Conservation (phyloP, 225 moss, liverwort and hornwort species). For the Physcomitrium patens region DNA sequence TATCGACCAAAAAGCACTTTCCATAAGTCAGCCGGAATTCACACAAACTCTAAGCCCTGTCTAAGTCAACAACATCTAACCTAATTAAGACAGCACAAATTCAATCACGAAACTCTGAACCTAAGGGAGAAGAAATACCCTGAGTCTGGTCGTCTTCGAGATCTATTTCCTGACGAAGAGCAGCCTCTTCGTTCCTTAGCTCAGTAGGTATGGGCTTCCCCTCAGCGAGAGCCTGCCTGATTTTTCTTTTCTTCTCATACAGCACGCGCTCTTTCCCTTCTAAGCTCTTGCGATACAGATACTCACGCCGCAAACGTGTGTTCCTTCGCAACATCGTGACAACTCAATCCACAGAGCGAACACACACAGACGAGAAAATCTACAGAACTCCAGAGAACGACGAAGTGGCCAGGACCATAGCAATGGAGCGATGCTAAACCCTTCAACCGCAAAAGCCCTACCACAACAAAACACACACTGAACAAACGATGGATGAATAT, state of each 20-base stretch:
- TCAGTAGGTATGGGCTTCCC: conserved; percentile 95
- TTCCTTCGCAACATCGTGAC: conserved; percentile 75
- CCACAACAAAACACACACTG: too few relatives aligned
- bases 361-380: too few relatives aligned
- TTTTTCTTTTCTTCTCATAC: conserved; percentile 92
- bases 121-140: conserved; percentile 38
- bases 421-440: too few relatives aligned
- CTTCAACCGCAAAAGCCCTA: too few relatives aligned
- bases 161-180: conserved; percentile 85
- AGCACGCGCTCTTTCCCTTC: conserved; percentile 87
- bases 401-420: too few relatives aligned
- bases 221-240: conserved; percentile 83
- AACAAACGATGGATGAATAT: too few relatives aligned
- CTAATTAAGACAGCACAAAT: background rate
- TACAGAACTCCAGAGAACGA: too few relatives aligned
- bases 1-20: conserved; percentile 25
- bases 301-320: conserved; percentile 89
- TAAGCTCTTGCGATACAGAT: conserved; percentile 86
- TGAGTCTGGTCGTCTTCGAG: conserved; percentile 84
- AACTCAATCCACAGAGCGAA: too few relatives aligned
- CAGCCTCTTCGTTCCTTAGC: conserved; percentile 85
- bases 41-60: background rate
- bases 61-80: background rate
- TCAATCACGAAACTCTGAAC: background rate
- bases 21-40: conserved; percentile 6